Base-by-base conservation (phyloP, 2,329 filamentous ascomycete genomes). In the Colletotrichum sp. region DNA sequence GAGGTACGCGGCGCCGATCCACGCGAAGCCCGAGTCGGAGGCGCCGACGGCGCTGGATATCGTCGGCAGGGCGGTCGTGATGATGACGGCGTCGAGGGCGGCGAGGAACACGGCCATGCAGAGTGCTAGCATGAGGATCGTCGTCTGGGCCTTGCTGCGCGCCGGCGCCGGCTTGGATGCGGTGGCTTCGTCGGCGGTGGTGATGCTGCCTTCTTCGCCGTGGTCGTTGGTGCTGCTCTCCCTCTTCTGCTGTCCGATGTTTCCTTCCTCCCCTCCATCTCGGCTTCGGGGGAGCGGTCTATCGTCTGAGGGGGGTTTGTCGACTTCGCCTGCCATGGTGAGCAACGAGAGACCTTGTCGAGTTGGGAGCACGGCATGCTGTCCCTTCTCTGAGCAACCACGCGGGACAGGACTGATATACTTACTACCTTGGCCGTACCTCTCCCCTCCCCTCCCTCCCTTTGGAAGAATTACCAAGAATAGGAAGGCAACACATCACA, bases 1-100 rank as follows among this genome's bases (percentile, higher is more conserved):
- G 8, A 95, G 87, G 80, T 94, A 96, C 4, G 94, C 92, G 48
- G 90, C 92, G 16, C 94, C 94, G 77, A 96, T 93, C 95, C 94
- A 96, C 67, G 93, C 90, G 84, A 96, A 96, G 28, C 94, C 94
- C 18, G 90, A 86, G 5, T 91, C 91, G 7, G 93, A 94, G 61
- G 90, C 81, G 60, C 92, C 81, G 76, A 96, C 90, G 75, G 94
- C 88, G 39, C 84, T 84, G 7, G 91, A 88, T 77, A 95, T 94
- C 16, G 91, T 92, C 0, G 93, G 93, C 7, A 94, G 87, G 7
- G 93, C 92, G 0, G 93, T 94, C 13, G 93, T 89, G 78, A 94
- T 87, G 80, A 94, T 93, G 34, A 92, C 93, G 67, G 88, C 85
- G 79, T 91, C 90, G 68, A 91, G 85, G 1, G 90, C 89, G 3